Conservation (phyloP, 2,329 filamentous ascomycete species). For the Sporothrix luriei region DNA sequence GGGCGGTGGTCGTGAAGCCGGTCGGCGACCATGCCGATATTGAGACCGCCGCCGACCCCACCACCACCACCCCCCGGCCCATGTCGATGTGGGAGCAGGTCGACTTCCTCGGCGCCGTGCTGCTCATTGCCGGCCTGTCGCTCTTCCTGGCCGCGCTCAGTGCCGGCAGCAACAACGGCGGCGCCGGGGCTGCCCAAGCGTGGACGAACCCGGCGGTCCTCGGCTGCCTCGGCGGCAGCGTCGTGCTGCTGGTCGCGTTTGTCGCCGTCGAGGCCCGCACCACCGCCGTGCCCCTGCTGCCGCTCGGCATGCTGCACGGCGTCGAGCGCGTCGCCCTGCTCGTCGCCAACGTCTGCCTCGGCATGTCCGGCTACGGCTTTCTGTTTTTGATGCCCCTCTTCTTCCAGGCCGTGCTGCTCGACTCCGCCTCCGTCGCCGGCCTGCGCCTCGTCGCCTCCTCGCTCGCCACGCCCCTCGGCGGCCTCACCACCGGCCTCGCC, state of each 20-base stretch:
- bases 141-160: slow-evolving; percentile 59
- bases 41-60: too few species aligned
- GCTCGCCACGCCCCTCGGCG: slow-evolving; percentile 60
- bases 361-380: slow-evolving; percentile 64
- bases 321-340: slow-evolving; percentile 58
- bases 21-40: slow-evolving; percentile 4
- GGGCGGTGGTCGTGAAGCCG: background rate
- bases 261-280: slow-evolving; percentile 54
- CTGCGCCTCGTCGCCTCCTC: slow-evolving; percentile 66
- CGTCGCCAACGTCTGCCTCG: slow-evolving; percentile 61
- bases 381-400: slow-evolving; percentile 71
- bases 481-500: slow-evolving; percentile 58
- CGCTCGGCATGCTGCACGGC: slow-evolving; percentile 59
- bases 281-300: slow-evolving; percentile 57
- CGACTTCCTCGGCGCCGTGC: slow-evolving; percentile 59
- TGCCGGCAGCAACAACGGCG: slow-evolving; percentile 54
- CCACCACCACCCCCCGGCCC: too few species aligned
- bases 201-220: slow-evolving; percentile 57
- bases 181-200: slow-evolving; percentile 45
- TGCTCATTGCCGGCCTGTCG: slow-evolving; percentile 62
- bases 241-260: slow-evolving; percentile 50
- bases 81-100: slow-evolving; percentile 55
- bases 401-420: slow-evolving; percentile 67
- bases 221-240: slow-evolving; percentile 48
- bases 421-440: slow-evolving; percentile 65